These are phyloP conservation scores for Plasmodium cynomolgi DNA, from an alignment of 169 alveolate genomes.

Conservation along the genomic window DNA sequence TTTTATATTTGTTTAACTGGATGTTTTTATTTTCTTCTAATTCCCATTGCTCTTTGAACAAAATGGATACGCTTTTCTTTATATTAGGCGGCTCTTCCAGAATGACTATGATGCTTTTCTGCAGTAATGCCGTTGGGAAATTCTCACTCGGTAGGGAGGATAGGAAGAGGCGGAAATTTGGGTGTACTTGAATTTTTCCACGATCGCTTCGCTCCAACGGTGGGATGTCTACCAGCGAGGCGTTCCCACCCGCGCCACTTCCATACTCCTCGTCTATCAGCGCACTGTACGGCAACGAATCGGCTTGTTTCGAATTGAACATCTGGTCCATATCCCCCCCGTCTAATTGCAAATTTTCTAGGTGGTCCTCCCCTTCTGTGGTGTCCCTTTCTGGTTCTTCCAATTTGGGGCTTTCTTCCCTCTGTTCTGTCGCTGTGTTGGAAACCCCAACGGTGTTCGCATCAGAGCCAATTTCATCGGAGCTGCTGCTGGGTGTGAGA, in stretches of 20 bases:
- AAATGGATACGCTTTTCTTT: slow-evolving; percentile 64
- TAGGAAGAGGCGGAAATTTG: slow-evolving; percentile 95
- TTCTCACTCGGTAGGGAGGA: slow-evolving; percentile 94
- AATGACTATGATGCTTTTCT: slow-evolving; percentile 95
- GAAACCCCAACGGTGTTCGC: background rate
- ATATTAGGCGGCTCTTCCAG: slow-evolving; percentile 92
- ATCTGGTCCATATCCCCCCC: background rate
- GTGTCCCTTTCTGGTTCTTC: background rate
- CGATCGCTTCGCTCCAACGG: slow-evolving; percentile 65
- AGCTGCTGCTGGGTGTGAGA: slow-evolving; percentile 1
- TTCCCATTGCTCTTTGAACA: slow-evolving; percentile 71
- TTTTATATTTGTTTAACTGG: slow-evolving; percentile 66
- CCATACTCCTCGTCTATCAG: slow-evolving; percentile 16
- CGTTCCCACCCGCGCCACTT: background rate
- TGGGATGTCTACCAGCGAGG: background rate
- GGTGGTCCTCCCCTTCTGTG: background rate
- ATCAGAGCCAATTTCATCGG: slow-evolving; percentile 2
- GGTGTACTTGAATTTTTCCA: slow-evolving; percentile 87
- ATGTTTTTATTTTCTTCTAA: slow-evolving; percentile 74
- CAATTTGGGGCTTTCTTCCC: background rate
- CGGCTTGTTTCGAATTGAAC: background rate
- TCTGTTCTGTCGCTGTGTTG: background rate
- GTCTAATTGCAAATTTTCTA: background rate
- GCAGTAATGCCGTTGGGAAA: slow-evolving; percentile 95
- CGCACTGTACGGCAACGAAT: background rate